Conservation (phyloP, 1,284 basidiomycete genomes). For the Rhodofomes roseus region DNA sequence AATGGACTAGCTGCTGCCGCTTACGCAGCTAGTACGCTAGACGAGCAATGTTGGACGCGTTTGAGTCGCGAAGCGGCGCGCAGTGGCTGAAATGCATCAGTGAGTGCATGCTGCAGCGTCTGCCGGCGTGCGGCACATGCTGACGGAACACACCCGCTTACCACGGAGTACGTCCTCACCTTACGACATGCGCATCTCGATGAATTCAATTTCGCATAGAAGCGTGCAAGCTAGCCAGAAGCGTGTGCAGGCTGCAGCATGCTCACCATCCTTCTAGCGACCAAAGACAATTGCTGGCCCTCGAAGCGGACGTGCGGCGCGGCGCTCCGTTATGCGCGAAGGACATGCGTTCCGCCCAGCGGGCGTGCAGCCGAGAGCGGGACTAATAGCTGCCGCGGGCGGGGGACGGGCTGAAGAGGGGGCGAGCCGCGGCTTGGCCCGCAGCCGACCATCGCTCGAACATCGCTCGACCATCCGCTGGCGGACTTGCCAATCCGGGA, state of each 20-base stretch:
- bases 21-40: no score
- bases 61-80: neutral
- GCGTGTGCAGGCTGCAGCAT: no score
- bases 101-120: neutral
- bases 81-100: neutral
- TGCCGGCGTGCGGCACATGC: neutral
- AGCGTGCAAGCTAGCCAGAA: no score
- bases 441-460: neutral
- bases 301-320: neutral
- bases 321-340: neutral
- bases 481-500: no score
- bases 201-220: no score
- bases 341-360: neutral
- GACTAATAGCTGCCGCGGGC: neutral
- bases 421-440: neutral
- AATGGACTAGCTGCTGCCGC: no score
- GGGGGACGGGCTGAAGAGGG: neutral
- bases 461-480: neutral
- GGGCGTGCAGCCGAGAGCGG: neutral
- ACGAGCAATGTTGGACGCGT: neutral
- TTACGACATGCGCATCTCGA: neutral
- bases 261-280: no score
- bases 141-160: neutral
- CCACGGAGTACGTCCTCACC: neutral
- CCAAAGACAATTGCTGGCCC: no score